Base-by-base conservation (phyloP, 2,329 filamentous ascomycete genomes). In the Calonectria henricotiae region DNA sequence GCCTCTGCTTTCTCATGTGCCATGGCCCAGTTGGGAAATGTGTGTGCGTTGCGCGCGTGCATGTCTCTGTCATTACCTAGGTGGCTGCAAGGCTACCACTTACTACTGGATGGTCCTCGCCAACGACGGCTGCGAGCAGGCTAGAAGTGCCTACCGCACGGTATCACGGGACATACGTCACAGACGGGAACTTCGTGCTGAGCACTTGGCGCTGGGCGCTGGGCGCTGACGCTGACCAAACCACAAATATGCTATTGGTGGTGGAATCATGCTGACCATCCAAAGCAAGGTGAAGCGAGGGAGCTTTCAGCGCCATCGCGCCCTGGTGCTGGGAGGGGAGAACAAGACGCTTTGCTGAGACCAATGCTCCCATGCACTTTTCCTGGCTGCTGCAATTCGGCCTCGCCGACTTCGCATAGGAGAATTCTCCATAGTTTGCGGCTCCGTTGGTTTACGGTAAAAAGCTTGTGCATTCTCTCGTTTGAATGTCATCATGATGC, bases 1-100 rank as follows among this genome's bases (percentile, higher is more conserved):
- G 63, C 60, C 47, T 73, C 62, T 70, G 51, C 65, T 46, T 46
- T 75, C 70, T 68, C 71, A 74, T 72, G 67, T 73, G 70, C 67
- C 65, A 67, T 61, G 54, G 54, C 62, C 66, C 46, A 55, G 39
- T 65, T 32, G 60, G 46, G 46, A 67, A 58, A 68, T 63, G 32
- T 55, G 41, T 30, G 43, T 35, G 43, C 20, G 43, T 9, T 27
- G 51, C 32, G 62, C 61, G 39, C 47, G 54, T 47, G 43, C 13
- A 51, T 71, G 47, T 43, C 47, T 62, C 46, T 65, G 17, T 62
- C 35, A 62, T 49, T 68, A 47, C 51, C 55, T 58, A 25, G 27
- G 49, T 63, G 65, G 66, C 66, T 63, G 39, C 47, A 39, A 63
- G 41, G 30, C 58, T 55, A 46, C 32, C 23, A 37, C 35, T 37